Evolutionary conservation across 768 basidiomycete genomes (phyloP).

Genomic region (Botryobasidium botryosum): DNA sequence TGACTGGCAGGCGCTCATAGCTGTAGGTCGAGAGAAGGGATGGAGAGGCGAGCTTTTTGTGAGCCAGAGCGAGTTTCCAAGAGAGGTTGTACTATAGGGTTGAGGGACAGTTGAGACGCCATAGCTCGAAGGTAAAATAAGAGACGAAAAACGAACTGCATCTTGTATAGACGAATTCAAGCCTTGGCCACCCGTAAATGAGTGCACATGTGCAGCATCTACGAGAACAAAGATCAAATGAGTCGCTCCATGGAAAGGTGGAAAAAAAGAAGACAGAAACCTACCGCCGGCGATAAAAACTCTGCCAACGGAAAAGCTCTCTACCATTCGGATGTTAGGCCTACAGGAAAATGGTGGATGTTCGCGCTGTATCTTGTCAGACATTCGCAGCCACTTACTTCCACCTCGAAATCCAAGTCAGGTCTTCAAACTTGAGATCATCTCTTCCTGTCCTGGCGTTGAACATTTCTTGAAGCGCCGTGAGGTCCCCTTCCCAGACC

Average conservation of each 20-base stretch:
- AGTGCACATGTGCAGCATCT: constrained; percentile 36
- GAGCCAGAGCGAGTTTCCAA: neutral
- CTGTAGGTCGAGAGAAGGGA: neutral
- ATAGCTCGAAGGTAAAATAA: too few relatives aligned
- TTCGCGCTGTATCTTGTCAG: too few relatives aligned
- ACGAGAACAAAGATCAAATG: neutral
- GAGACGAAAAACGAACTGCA: constrained; percentile 18
- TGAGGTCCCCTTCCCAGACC: too few relatives aligned
- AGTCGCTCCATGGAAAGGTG: too few relatives aligned
- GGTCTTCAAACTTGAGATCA: too few relatives aligned
- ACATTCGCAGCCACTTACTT: too few relatives aligned
- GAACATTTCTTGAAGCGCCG: too few relatives aligned
- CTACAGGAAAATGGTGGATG: too few relatives aligned
- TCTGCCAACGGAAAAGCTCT: constrained; percentile 26
- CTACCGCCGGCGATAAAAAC: constrained; percentile 34
- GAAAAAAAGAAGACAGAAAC: constrained; percentile 4
- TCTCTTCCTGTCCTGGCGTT: too few relatives aligned
- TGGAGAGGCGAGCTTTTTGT: neutral
- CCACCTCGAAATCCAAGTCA: too few relatives aligned
- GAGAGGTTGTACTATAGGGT: neutral
- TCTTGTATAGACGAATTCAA: constrained; percentile 27
- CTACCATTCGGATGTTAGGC: constrained; percentile 32
- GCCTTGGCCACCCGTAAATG: constrained; percentile 29
- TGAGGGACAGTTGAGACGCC: too few relatives aligned
- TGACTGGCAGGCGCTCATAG: neutral